Percentiles rank a stretch among this genome's conserved stretches.
These are phyloP conservation scores for Dactylis glomerata DNA, from an alignment of 176 grass and related monocot genomes.

Conservation along the genomic window DNA sequence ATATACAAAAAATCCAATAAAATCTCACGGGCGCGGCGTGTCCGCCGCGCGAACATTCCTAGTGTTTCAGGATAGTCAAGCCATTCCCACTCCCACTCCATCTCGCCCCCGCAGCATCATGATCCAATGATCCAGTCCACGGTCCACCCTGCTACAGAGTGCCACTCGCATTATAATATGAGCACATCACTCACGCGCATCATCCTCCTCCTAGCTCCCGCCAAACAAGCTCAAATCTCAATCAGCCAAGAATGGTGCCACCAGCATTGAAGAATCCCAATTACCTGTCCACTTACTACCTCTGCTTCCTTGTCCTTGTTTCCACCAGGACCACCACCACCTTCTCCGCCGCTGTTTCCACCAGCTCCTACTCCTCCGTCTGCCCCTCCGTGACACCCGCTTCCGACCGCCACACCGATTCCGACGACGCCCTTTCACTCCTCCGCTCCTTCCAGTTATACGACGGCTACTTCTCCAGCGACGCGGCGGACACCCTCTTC, in stretches of 20 bases:
- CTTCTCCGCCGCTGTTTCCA: neutral
- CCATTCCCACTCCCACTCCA: neutral
- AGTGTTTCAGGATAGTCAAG: neutral
- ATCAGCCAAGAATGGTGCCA: neutral
- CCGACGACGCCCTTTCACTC: neutral
- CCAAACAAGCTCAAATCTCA: neutral
- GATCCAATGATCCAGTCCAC: no score
- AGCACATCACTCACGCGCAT: neutral
- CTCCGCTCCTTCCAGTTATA: neutral
- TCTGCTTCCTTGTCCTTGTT: neutral
- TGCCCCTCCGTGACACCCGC: neutral
- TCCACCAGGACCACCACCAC: neutral
- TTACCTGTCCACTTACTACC: neutral
- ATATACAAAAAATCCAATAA: no score
- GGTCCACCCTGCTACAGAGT: neutral
- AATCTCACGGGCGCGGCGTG: no score
- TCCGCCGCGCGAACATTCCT: no score
- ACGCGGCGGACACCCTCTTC: slow-evolving; percentile 26
- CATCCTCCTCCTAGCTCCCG: neutral
- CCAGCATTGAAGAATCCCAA: neutral
- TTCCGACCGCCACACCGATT: neutral
- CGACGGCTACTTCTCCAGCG: slow-evolving; percentile 43
- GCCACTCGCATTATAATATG: neutral
- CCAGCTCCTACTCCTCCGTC: neutral
- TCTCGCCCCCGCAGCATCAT: no score